Percentiles rank a stretch among this genome's conserved stretches.
These are phyloP conservation scores for Penstemon davidsonii DNA, from an alignment of 257 asterid genomes.

Conservation along the genomic window DNA sequence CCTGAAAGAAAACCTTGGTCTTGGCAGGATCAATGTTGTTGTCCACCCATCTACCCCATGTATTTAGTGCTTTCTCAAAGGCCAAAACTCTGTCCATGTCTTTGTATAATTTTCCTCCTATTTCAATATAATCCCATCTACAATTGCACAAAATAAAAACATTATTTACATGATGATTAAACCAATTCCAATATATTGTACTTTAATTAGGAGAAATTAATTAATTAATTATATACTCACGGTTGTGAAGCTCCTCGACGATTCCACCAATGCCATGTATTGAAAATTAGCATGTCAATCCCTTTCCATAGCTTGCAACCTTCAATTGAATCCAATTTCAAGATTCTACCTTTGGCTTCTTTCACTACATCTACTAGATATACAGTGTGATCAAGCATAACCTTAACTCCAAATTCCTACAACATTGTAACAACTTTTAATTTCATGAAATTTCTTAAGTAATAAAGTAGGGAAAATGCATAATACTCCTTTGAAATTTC, in stretches of 20 bases:
- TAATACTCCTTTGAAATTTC: no score
- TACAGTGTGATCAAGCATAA: slow-evolving; percentile 61
- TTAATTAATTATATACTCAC: slow-evolving; percentile 35
- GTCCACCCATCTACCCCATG: no score
- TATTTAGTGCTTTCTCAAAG: no score
- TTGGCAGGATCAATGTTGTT: no score
- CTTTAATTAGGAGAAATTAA: no score
- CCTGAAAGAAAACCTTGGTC: no score
- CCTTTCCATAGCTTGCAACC: slow-evolving; percentile 67
- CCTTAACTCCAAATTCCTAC: slow-evolving; percentile 65
- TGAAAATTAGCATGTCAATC: slow-evolving; percentile 69
- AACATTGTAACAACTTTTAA: not conserved
- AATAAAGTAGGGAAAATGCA: not conserved
- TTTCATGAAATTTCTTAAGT: not conserved
- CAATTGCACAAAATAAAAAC: no score
- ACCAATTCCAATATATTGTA: no score
- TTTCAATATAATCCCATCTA: no score
- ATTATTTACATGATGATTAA: no score
- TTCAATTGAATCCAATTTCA: slow-evolving; percentile 65
- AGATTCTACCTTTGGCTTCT: slow-evolving; percentile 50
- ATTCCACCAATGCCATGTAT: slow-evolving; percentile 94
- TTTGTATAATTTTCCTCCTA: no score
- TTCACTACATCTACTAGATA: slow-evolving; percentile 65
- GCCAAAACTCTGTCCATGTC: no score
- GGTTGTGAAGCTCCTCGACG: slow-evolving; percentile 77